These are phyloP conservation scores for Hypomyces perniciosus DNA, from an alignment of 2,329 filamentous ascomycete genomes.

Conservation along the genomic window DNA sequence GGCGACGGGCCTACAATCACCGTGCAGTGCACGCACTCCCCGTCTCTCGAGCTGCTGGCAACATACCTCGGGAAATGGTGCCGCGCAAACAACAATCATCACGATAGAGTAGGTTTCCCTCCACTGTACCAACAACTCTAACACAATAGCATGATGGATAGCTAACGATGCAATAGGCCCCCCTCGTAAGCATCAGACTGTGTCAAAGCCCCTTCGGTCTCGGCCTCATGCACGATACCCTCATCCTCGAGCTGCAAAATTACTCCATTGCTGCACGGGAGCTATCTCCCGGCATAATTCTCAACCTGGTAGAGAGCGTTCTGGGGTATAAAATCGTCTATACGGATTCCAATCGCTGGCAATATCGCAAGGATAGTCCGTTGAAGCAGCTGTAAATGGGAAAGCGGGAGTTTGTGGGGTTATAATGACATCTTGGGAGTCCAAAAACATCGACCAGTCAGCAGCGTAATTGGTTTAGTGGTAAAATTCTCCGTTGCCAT, in stretches of 20 bases:
- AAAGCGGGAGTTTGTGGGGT: not conserved
- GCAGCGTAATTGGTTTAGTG: conserved; percentile 19
- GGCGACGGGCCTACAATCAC: conserved; percentile 28
- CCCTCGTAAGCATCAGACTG: conserved; percentile 35
- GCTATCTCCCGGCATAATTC: conserved; percentile 38
- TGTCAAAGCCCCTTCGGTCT: conserved; percentile 41
- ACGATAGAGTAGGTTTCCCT: conserved; percentile 25
- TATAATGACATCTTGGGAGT: not conserved
- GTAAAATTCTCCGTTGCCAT: conserved; percentile 20
- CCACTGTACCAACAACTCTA: not conserved
- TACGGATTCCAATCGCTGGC: conserved; percentile 19
- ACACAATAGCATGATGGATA: not conserved
- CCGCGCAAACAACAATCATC: conserved; percentile 35
- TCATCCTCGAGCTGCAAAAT: conserved; percentile 32
- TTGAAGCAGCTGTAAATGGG: not conserved
- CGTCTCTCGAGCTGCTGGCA: conserved; percentile 37
- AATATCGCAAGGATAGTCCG: conserved; percentile 19
- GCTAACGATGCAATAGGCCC: conserved; percentile 28
- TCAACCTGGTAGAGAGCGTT: conserved; percentile 41
- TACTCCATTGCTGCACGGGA: conserved; percentile 26
- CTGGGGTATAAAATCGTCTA: conserved; percentile 35
- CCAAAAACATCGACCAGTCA: not conserved
- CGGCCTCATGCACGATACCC: conserved; percentile 37
- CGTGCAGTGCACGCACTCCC: conserved; percentile 43
- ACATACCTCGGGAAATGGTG: conserved; percentile 45